phyloP scores from a whole-genome alignment of 2,329 filamentous ascomycete species.

The Ceratocystis harringtonii region DNA sequence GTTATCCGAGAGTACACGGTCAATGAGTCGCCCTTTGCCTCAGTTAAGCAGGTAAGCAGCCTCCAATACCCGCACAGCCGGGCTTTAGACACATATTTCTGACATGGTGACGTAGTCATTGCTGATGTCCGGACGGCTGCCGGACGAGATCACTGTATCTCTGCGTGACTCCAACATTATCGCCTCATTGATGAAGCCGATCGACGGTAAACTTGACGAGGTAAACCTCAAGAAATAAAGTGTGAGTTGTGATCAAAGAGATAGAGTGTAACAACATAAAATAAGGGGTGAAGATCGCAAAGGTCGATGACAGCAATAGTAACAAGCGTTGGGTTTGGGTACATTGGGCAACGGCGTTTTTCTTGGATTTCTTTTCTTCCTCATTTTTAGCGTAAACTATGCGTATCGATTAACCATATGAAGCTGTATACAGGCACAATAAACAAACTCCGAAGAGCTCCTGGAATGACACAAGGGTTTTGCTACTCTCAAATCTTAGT shows the following conservation, averaged over 20 bases:
- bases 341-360: constrained; percentile 1
- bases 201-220: constrained; percentile 16
- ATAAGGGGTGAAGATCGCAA: background rate
- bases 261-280: background rate
- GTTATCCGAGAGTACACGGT: constrained; percentile 82
- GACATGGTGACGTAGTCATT: constrained; percentile 28
- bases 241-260: too few species aligned
- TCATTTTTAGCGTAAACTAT: background rate
- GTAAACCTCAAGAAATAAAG: constrained; percentile 7
- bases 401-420: background rate
- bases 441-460: background rate
- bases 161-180: constrained; percentile 69
- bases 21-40: constrained; percentile 68
- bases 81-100: background rate
- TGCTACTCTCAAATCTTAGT: background rate
- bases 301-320: background rate
- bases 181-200: constrained; percentile 40
- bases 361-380: background rate
- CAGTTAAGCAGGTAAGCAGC: constrained; percentile 50
- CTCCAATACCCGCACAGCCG: background rate
- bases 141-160: constrained; percentile 60
- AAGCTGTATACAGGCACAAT: background rate
- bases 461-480: constrained; percentile 2
- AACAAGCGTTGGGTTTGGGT: background rate
- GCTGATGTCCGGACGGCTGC: constrained; percentile 34